Evolutionary conservation across 305 asterid genomes (phyloP), one percentile per base, ranked within the genome.

Genomic region (Solanum hybrid): DNA sequence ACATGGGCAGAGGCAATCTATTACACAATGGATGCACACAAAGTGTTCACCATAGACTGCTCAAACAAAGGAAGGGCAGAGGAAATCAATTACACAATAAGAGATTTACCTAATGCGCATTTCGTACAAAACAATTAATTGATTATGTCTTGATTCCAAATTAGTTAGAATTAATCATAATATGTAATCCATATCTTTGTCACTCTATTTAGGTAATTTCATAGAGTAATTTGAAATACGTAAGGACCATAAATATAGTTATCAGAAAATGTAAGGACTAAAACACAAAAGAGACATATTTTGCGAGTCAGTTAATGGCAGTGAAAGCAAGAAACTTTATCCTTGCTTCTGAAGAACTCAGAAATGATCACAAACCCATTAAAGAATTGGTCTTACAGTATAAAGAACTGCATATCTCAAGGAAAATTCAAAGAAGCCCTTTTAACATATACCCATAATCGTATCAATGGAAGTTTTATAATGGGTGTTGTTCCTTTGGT

Each of bases 401-500:
- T 93, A 40, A 91, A 92, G 86, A 90, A 88, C 67, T 92, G 87
- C 89, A 36, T 97, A 61, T 89, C 90, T 46, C 92, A 90, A 91
- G 92, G 94, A 81, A 94, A 93, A 82, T 91, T 90, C 61, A 92
- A 89, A 91, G 92, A 92, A 69, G 97, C 96, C 83, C 93, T 96
- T 76, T 89, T 90, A 89, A 91, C 89, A 16, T 96, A 95, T 92
- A 85, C 90, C 80, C 94, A 89, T 85, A 90, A 78, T 89, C 95
- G 95, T 35, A 40, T 92, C 28, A 81, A 57, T 39, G 94, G 97
- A 26, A 84, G 74, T 85, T 20, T 13, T 14, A 34, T 92, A 11
- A 42, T 94, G 89, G 87, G 92, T 89, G 93, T 93, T 64, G 87
- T 94, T 83, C 98, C 99, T 4, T 89, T 94, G 57, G 94, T 93